phyloP scores from a whole-genome alignment of 192 early-diverging fungal species.

The Umbelopsis sp. region DNA sequence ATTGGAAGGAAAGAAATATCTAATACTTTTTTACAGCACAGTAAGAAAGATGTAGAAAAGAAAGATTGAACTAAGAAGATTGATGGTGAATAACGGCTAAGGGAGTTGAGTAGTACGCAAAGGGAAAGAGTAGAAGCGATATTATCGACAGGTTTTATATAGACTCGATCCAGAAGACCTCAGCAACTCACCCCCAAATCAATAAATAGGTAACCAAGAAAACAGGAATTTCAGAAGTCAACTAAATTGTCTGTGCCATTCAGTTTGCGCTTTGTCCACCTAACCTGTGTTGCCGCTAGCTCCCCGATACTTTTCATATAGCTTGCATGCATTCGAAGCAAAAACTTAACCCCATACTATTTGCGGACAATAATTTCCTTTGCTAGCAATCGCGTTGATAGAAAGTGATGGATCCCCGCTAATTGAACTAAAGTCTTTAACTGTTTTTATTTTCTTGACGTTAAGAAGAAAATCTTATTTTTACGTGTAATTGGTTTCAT shows the following conservation, averaged over 20 bases:
- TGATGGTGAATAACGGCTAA: too few relatives aligned
- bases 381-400: neutral
- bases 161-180: neutral
- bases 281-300: neutral
- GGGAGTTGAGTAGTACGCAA: too few relatives aligned
- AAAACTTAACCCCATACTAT: too few relatives aligned
- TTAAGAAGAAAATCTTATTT: too few relatives aligned
- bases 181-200: neutral
- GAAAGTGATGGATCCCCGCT: too few relatives aligned
- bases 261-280: slow-evolving; percentile 14
- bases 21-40: too few relatives aligned
- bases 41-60: too few relatives aligned
- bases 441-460: too few relatives aligned
- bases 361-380: slow-evolving; percentile 3
- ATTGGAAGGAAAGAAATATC: neutral
- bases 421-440: neutral
- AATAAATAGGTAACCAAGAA: slow-evolving; percentile 1
- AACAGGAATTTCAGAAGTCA: neutral
- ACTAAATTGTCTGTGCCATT: slow-evolving; percentile 15
- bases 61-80: too few relatives aligned
- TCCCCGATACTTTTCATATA: slow-evolving; percentile 4
- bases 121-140: neutral
- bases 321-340: too few relatives aligned
- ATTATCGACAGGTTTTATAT: neutral
- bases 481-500: neutral